Evolutionary conservation across 805 yeast genomes (phyloP).

Genomic region (Starmerella ratchasimensis): DNA sequence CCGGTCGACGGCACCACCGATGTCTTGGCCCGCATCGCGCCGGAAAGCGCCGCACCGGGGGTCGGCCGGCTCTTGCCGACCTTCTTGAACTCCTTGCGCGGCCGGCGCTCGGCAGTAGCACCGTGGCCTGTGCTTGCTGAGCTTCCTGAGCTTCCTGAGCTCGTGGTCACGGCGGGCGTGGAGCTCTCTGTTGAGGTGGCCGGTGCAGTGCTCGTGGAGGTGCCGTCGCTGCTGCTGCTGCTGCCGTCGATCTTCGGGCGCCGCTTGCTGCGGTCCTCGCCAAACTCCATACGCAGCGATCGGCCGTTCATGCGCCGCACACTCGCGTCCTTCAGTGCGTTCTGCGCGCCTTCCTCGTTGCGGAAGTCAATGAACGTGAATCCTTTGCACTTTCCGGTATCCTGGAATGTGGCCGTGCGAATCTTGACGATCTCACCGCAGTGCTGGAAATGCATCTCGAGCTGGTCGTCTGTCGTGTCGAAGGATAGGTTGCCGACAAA

Average conservation of each 20-base stretch:
- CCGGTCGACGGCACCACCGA: slow-evolving; percentile 87
- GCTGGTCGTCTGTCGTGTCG: slow-evolving; percentile 70
- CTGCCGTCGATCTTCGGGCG: slow-evolving; percentile 32
- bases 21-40: slow-evolving; percentile 77
- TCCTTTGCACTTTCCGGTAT: slow-evolving; percentile 91
- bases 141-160: not conserved
- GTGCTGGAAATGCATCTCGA: slow-evolving; percentile 72
- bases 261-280: slow-evolving; percentile 85
- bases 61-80: slow-evolving; percentile 19
- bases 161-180: not conserved
- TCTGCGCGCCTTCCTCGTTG: slow-evolving; percentile 67
- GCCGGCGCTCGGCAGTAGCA: not conserved
- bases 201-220: not conserved
- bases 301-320: slow-evolving; percentile 58
- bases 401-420: slow-evolving; percentile 97
- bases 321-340: slow-evolving; percentile 60
- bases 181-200: not conserved
- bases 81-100: not conserved
- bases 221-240: too few relatives aligned
- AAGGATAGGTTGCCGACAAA: slow-evolving; percentile 90
- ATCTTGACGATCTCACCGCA: slow-evolving; percentile 77
- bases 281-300: slow-evolving; percentile 73
- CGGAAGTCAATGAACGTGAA: slow-evolving; percentile 84
- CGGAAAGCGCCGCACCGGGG: slow-evolving; percentile 73
- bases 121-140: not conserved